phyloP scores from a whole-genome alignment of 75 land plant genomes.

The Selaginella tamariscina region DNA sequence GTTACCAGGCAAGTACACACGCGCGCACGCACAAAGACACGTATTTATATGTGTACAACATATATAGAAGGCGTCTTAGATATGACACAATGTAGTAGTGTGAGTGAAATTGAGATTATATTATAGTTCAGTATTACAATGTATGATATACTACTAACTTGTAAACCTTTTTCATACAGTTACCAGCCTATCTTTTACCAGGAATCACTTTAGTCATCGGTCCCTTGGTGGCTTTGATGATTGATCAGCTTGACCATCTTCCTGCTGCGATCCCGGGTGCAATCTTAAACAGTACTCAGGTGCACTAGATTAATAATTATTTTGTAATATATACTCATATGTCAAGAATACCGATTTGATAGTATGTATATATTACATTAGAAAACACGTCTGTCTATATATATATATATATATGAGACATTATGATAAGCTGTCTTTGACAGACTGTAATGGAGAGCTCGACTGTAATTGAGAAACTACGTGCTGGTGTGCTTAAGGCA shows the following conservation, averaged over 20 bases:
- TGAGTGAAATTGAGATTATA: too few species aligned
- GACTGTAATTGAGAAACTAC: slow-evolving; percentile 19
- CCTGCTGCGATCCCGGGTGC: slow-evolving; percentile 60
- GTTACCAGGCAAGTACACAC: slow-evolving; percentile 57
- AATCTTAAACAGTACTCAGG: slow-evolving; percentile 65
- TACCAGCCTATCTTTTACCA: slow-evolving; percentile 72
- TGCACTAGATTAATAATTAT: background rate
- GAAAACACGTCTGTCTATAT: too few species aligned
- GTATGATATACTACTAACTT: too few species aligned
- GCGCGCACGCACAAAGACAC: background rate
- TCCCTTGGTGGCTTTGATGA: slow-evolving; percentile 90
- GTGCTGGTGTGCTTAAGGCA: slow-evolving; percentile 28
- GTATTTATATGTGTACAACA: background rate
- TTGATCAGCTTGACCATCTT: slow-evolving; percentile 74
- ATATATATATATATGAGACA: too few species aligned
- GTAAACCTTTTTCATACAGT: slow-evolving; percentile 24
- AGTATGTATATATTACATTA: too few species aligned
- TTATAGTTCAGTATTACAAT: too few species aligned
- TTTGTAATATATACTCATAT: too few species aligned
- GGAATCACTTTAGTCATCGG: slow-evolving; percentile 83
- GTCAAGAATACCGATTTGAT: too few species aligned
- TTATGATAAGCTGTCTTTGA: too few species aligned
- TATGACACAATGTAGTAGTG: too few species aligned
- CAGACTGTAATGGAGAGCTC: slow-evolving; percentile 29
- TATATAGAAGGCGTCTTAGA: too few species aligned